Base-by-base conservation (phyloP, 106 monocot species). In the Platanthera guangdongensis region DNA sequence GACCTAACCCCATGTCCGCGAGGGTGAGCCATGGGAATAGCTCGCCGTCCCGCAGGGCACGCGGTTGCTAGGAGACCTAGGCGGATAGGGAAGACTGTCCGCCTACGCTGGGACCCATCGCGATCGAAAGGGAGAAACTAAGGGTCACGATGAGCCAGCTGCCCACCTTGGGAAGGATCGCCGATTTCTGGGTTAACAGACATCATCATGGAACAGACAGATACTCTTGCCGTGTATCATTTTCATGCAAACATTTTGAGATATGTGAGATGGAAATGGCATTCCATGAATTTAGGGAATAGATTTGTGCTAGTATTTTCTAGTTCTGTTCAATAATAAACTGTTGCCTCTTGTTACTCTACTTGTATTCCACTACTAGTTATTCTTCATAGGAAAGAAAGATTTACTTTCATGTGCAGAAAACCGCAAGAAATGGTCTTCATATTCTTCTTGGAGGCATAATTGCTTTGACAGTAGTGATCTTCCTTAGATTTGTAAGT, bases 401-500 rank as follows among this genome's bases (percentile, higher is more conserved):
- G 1, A 6, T 70, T 70, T 70, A 18, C 70, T 70, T 70, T 3
- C 15, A 70, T 75, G 52, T 82, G 85, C 88, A 95, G 95, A 95
- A 77, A 87, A 86, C 85, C 81, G 92, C 92, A 74, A 84, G 71
- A 69, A 84, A 57, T 72, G 85, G 88, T 74, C 75, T 95, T 79
- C 88, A 93, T 71, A 84, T 95, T 77, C 88, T 95, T 80, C 90
- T 95, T 77, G 95, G 90, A 64, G 85, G 86, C 62, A 52, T 95
- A 76, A 90, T 90, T 81, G 87, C 83, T 62, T 84, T 93, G 88
- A 86, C 88, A 30, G 65, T 87, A 19, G 79, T 87, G 52, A 86
- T 93, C 78, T 95, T 90, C 57, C 84, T 93, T 82, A 82, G 92
- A 82, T 93, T 90, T 85, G 95, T 93, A 89, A 75, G 74, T 75